Evolutionary conservation across 345 rosid species (phyloP), one percentile per base, ranked within the genome.

Genomic region (Geranium brycei): DNA sequence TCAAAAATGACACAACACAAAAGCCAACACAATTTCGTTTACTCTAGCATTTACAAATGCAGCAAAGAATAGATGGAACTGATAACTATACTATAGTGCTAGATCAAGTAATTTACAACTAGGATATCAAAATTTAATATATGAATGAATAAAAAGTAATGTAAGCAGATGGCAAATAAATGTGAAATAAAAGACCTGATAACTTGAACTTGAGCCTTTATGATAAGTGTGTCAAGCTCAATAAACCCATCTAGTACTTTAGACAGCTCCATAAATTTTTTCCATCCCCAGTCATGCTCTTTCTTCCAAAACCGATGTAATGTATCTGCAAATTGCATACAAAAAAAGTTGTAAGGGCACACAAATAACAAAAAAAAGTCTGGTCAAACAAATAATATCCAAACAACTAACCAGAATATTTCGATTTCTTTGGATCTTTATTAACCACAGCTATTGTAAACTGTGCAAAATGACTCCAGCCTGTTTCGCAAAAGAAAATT

Each of bases 211-310:
- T 89, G 95, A 76, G 97, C 97, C 76, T 85, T 92, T 82, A 92
- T 89, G 19, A 71, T 81, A 19, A 92, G 93, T 16, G 88, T 82
- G 75, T 79, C 98, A 66, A 83, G 77, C 66, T 89, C 93, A 76
- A 89, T 76, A 76, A 86, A 92, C 60, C 96, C 98, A 60, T 92
- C 96, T 68, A 74, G 70, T 57, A 92, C 79, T 79, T 89, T 89
- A 31, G 88, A 80, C 62, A 89, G 77, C 72, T 89, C 98, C 83
- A 92, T 92, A 73, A 92, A 87, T 66, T 92, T 92, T 77, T 87
- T 86, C 97, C 97, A 87, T 1, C 96, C 98, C 98, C 98, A 89
- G 59, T 87, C 90, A 75, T 90, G 91, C 81, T 92, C 97, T 77
- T 87, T 83, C 84, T 92, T 87, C 74, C 89, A 81, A 75, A 92